Base-by-base conservation (phyloP, 2,329 filamentous ascomycete species). In the Arthrobotrys sphaeroides region DNA sequence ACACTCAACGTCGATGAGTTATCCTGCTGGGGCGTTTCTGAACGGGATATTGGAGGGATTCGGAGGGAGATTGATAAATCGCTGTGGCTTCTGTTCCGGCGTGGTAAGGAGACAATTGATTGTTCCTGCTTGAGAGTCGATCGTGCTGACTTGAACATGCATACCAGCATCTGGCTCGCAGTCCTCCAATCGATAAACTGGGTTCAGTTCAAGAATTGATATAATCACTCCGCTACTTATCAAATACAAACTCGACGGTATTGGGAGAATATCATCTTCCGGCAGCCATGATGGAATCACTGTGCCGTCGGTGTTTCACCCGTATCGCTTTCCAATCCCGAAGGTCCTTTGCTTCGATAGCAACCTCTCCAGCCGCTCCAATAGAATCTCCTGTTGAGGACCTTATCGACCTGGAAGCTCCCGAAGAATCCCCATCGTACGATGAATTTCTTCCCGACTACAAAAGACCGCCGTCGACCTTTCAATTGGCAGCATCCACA, bases 401-500 rank as follows among this genome's bases (percentile, higher is more conserved):
- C 22, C 10, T 59, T 5, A 10, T 59, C 36, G 49, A 60, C 12
- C 45, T 47, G 6, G 26, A 60, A 3, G 38, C 9, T 2, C 36
- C 18, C 10, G 55, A 49, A 18, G 57, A 66, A 5, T 3, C 51
- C 18, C 38, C 51, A 24, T 60, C 47, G n/a, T 59, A 33, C 36
- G 59, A 64, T 18, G 72, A 69, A 20, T 43, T 51, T 20, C 47
- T 68, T 18, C 62, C 60, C 2, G 64, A 51, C 13, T 67, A 77
- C 22, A 33, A 38, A 26, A 59, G 66, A 16, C 78, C 68, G 79
- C 82, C 77, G 79, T 83, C 77, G 66, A 78, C 81, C 75, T 83
- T 86, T 83, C 82, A 81, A 78, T 83, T 87, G 81, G 84, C 86
- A 78, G 86, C 89, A 70, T 91, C 92, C 78, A 86, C 97, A 73